phyloP scores from a whole-genome alignment of 2,329 filamentous ascomycete species.

The Fonsecaea pugnacius region DNA sequence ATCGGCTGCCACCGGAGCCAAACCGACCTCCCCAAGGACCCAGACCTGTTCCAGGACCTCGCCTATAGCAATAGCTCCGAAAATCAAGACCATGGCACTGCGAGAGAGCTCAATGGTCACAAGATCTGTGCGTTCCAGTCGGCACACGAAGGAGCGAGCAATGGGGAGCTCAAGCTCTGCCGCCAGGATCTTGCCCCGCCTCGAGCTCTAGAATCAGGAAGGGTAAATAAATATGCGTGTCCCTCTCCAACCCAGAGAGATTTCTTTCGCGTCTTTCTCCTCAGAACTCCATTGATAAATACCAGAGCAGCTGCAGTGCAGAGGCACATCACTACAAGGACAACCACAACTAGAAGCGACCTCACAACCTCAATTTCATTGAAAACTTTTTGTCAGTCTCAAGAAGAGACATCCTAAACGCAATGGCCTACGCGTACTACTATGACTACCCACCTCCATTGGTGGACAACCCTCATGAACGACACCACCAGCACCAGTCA shows the following conservation, averaged over 20 bases:
- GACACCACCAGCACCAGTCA: constrained; percentile 30
- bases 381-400: background rate
- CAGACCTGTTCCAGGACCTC: constrained; percentile 9
- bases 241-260: background rate
- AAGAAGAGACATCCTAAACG: constrained; percentile 6
- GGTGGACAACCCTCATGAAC: constrained; percentile 31
- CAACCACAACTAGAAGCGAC: constrained; percentile 1
- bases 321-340: background rate
- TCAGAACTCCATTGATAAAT: constrained; percentile 1
- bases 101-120: background rate
- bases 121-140: constrained; percentile 1
- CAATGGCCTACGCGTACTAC: constrained; percentile 34
- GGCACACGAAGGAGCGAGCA: constrained; percentile 6
- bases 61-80: constrained; percentile 2
- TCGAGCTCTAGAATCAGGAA: background rate
- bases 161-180: constrained; percentile 4
- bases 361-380: constrained; percentile 1
- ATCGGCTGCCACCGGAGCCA: constrained; percentile 14
- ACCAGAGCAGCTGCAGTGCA: background rate
- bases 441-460: constrained; percentile 34
- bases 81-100: background rate
- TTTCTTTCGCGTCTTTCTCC: background rate
- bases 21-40: background rate
- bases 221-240: constrained; percentile 19
- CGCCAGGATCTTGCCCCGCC: constrained; percentile 1